Base-by-base conservation (phyloP, 2,329 filamentous ascomycete genomes). In the Xylaria sp. region DNA sequence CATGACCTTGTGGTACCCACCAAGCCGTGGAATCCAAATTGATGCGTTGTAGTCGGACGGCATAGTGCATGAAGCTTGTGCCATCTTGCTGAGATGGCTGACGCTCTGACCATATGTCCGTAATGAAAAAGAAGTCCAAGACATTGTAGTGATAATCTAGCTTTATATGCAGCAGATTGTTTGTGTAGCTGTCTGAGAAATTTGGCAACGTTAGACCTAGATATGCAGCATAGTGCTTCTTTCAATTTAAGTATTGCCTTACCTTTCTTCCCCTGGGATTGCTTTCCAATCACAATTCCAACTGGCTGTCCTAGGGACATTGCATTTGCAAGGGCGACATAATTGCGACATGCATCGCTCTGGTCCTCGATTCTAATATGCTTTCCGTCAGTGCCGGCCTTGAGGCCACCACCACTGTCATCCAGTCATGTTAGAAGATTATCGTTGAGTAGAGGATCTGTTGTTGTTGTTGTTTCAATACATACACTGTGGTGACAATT, bases 91-190 rank as follows among this genome's bases (percentile, higher is more conserved):
- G 73, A 1, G 75, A 77, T 0, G 80, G 80, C 67, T 83, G 85
- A 6, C 47, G 58, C 72, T 94, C 92, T 11, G 79, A 82, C 92
- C 92, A 94, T 0, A 93, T 82, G 57, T 90, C 82, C 0, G 90
- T 91, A 12, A 92, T 81, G 57, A 89, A 87, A 76, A 92, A 94
- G 77, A 85, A 89, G n/a, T 84, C 90, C 50, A 94, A 81, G 0
- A 93, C 88, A 64, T 86, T 89, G 73, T 89, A 93, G 0, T 84
- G 80, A 65, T 90, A 83, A 0, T 86, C 85, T 7, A 90, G 80
- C 30, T 82, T 79, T 1, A 82, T 83, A 0, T 83, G 81, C 81
- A 24, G 83, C 76, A 3, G 77, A 75, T 69, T 89, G 87, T 61
- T 84, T 77, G n/a, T 89, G 84, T 75, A 48, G 6, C 1, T 17